Evolutionary conservation across 768 basidiomycete genomes (phyloP), one percentile per base, ranked within the genome.

Genomic region (Piloderma croceum): DNA sequence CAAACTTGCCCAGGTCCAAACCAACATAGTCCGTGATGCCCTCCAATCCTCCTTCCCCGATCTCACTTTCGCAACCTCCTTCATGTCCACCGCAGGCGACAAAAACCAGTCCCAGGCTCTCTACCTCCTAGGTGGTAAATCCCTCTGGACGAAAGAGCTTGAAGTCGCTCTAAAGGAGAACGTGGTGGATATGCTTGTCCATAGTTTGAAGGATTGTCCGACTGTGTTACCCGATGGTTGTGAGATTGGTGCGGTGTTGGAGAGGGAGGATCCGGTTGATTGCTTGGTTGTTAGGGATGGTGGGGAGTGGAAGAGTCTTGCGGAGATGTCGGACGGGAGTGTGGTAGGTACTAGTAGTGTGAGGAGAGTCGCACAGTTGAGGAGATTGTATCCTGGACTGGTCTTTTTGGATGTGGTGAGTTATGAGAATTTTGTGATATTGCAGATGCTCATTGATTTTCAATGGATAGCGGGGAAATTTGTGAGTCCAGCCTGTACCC

Each of bases 341-440:
- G 84, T 93, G 7, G 79, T 99, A n/a, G 96, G 96, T 11, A 97
- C 96, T 32, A 90, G 90, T 52, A 92, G 89, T 61, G 90, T 99
- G 23, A 74, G 96, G 37, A 67, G 96, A 44, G 82, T 94, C 21
- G 94, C 96, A 6, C 93, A 97, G 60, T 59, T 98, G 45, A 82
- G 81, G 63, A 73, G 85, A 49, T 74, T 68, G 40, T 93, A 77
- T 62, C 88, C 89, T 0, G 61, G 70, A 34, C 67, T 99, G 39
- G 70, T 75, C 39, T 96, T 96, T 60, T 65, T 81, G 60, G 92
- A 97, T 53, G 82, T 92, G 57, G 92, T 96, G 63, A 64, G 91
- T 77, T 19, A 2, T 45, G 11, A 31, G 22, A 38, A 25, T 31
- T 25, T 24, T 51, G 10, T 17, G 19, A 2, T 7, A 27, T 34